Percentiles rank a stretch among this genome's conserved stretches.
phyloP scores from a whole-genome alignment of 2,329 filamentous ascomycete genomes.

The Fusarium austroafricanum region DNA sequence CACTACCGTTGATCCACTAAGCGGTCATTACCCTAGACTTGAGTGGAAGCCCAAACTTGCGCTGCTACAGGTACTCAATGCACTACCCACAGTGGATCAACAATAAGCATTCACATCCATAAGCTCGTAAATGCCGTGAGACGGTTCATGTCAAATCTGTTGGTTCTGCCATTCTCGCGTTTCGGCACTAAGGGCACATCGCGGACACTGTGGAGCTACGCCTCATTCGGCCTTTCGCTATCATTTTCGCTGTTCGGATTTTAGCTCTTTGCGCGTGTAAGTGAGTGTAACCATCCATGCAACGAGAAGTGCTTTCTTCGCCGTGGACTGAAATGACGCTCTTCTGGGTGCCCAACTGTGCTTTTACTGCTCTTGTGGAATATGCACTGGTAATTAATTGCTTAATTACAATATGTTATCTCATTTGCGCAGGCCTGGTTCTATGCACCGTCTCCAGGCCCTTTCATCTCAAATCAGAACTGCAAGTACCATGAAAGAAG shows the following conservation, averaged over 20 bases:
- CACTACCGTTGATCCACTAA: too few species aligned
- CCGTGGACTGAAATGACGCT: neutral
- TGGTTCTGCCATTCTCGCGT: slow-evolving; percentile 1
- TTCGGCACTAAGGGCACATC: slow-evolving; percentile 8
- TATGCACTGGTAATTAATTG: too few species aligned
- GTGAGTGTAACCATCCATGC: neutral
- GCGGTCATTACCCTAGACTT: too few species aligned
- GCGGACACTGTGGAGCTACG: neutral
- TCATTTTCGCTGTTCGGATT: slow-evolving; percentile 26
- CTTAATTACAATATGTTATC: slow-evolving; percentile 1
- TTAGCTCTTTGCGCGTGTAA: neutral
- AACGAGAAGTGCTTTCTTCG: neutral
- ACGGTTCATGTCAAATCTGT: neutral
- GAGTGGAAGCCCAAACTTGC: neutral
- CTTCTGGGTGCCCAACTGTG: neutral
- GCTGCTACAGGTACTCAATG: fast-evolving
- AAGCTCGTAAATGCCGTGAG: slow-evolving; percentile 12
- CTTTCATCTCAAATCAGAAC: slow-evolving; percentile 10
- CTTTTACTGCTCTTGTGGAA: too few species aligned
- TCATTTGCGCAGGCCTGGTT: neutral
- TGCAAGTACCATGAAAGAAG: slow-evolving; percentile 26
- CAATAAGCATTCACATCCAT: neutral
- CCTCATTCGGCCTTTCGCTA: slow-evolving; percentile 21
- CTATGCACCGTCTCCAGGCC: neutral
- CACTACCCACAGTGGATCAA: neutral